Evolutionary conservation across 106 monocot species (phyloP), one percentile per base, ranked within the genome.

Genomic region (Dendrobium catenatum): DNA sequence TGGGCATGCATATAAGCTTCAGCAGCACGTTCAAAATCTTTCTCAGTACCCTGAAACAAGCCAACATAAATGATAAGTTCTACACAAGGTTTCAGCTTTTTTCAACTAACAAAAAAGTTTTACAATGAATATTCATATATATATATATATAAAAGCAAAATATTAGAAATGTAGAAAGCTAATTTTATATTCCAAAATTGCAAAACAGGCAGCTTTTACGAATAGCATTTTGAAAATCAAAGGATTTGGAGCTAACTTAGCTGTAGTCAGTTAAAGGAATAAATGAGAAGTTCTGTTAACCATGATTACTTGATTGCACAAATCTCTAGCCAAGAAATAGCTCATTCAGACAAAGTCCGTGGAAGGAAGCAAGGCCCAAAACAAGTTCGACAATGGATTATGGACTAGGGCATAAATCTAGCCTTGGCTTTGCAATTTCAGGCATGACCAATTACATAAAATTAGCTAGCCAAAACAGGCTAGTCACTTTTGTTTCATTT

Each of bases 1-100:
- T 82, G 85, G 3, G 95, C 98, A 86, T 93, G 98, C 81, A 87
- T 86, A 76, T 98, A 98, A 29, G 98, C 98, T 81, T 98, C 98
- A 46, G 95, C 98, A 44, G 95, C 98, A 77, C 92, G 86, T 79
- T 95, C 95, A 78, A 91, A 91, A 68, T 98, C 98, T 81, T 84
- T 93, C 72, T 88, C 93, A 55, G 88, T 95, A 19, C 94, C 94
- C 96, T 97, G 86, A 42, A 79, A 51, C 26, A 88, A 42, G 42
- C 42, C 76, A 79, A 10, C 78, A 77, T 41, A 6, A 73, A 49
- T 49, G 16, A 26, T 48, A 26, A 76, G 11, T 74, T 74, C 74
- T 9, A 18, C 24, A 74, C 43, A 74, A 70, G n/a, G 42, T 44
- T 74, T 44, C 43, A 42, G 44, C 2, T 74, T 74, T 74, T 74